A percentile compares a stretch with the other conserved stretches of the same genome.
Conservation (phyloP, 169 alveolate genomes). For the Pseudocohnilembus persalinus region DNA sequence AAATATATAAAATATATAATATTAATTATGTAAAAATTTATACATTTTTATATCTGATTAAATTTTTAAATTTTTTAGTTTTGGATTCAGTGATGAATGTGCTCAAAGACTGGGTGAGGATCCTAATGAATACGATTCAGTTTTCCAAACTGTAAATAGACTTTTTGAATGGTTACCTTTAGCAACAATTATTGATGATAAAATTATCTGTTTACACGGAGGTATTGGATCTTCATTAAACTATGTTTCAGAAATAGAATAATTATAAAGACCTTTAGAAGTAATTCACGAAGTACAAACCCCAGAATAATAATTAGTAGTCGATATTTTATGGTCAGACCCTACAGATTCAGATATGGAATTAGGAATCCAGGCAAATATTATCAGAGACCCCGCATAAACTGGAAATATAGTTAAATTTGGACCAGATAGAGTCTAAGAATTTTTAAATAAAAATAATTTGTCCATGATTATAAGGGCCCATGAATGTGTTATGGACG, state of each 20-base stretch:
- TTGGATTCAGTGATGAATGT: constrained; percentile 99
- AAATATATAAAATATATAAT: not conserved
- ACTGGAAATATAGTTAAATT: constrained; percentile 98
- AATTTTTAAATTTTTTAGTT: no score
- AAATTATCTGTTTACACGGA: constrained; percentile 98
- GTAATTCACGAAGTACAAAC: constrained; percentile 93
- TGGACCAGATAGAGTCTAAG: constrained; percentile 93
- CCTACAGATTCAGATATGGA: constrained; percentile 98
- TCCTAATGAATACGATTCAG: constrained; percentile 91
- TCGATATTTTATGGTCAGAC: constrained; percentile 89
- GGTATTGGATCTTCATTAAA: constrained; percentile 96
- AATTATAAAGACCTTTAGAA: constrained; percentile 92
- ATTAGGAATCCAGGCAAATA: constrained; percentile 97
- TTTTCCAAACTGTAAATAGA: constrained; percentile 94
- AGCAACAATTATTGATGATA: constrained; percentile 98
- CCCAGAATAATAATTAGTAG: constrained; percentile 81
- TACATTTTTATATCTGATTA: no score
- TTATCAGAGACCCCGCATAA: constrained; percentile 98
- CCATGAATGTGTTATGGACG: constrained; percentile 99
- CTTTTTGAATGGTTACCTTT: constrained; percentile 99
- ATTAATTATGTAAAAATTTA: not conserved
- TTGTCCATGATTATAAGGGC: constrained; percentile 93
- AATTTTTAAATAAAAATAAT: constrained; percentile 80
- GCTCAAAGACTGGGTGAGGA: constrained; percentile 96
- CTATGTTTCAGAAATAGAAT: constrained; percentile 89